A percentile compares a stretch with the other conserved stretches of the same genome.
phyloP scores from a whole-genome alignment of 2,329 filamentous ascomycete species.

The Lasiodiplodia sp. region DNA sequence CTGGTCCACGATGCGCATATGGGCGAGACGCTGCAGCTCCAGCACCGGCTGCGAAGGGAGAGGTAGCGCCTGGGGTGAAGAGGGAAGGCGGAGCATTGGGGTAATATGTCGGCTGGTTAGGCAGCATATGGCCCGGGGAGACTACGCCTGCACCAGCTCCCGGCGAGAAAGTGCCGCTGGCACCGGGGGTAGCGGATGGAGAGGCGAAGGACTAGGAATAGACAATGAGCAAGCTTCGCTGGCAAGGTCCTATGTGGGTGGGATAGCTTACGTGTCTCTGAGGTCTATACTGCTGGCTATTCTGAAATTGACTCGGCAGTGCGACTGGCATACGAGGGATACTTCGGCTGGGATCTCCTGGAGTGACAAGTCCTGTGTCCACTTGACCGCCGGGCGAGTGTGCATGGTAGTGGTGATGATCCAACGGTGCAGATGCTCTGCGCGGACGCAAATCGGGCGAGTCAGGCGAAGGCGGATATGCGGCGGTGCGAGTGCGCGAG shows the following conservation, averaged over 20 bases:
- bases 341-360: background rate
- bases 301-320: constrained; percentile 19
- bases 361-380: background rate
- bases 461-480: constrained; percentile 7
- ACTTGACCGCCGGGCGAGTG: background rate
- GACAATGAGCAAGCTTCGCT: background rate
- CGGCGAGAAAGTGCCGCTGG: constrained; percentile 7
- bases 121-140: constrained; percentile 20
- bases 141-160: background rate
- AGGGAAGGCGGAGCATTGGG: constrained; percentile 9
- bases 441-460: constrained; percentile 1
- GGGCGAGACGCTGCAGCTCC: constrained; percentile 1
- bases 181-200: constrained; percentile 1
- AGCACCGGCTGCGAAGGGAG: constrained; percentile 2
- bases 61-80: constrained; percentile 13
- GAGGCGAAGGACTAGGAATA: background rate
- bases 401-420: constrained; percentile 13
- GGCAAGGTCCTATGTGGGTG: background rate
- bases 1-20: background rate
- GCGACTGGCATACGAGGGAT: constrained; percentile 15
- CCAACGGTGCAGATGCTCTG: constrained; percentile 12
- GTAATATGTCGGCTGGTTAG: background rate
- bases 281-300: constrained; percentile 22
- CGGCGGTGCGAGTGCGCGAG: background rate
- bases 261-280: constrained; percentile 21